These are phyloP conservation scores for Penicillium sp. DNA, from an alignment of 2,329 filamentous ascomycete genomes.

Conservation along the genomic window DNA sequence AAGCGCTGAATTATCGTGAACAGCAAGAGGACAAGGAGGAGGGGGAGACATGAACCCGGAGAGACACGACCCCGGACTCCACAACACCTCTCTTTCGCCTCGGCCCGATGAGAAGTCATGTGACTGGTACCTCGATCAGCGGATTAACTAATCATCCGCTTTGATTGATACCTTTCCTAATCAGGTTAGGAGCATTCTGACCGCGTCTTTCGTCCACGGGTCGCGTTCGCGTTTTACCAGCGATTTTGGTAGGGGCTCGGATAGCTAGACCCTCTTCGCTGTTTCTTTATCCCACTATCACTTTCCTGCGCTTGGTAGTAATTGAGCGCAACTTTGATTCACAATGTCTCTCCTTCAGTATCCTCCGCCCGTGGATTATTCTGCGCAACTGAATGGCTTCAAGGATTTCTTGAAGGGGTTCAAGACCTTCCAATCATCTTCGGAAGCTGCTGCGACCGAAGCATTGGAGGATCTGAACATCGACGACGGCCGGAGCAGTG, in stretches of 20 bases:
- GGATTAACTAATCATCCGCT: constrained; percentile 5
- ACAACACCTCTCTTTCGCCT: constrained; percentile 30
- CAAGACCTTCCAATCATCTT: constrained; percentile 69
- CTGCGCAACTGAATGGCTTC: constrained; percentile 75
- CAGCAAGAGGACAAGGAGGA: constrained; percentile 13
- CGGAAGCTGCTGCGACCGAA: constrained; percentile 68
- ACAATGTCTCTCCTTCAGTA: constrained; percentile 83
- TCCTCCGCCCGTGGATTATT: constrained; percentile 79
- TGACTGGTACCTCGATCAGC: constrained; percentile 5
- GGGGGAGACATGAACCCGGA: constrained; percentile 13
- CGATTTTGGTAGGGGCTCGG: constrained; percentile 15
- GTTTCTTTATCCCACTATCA: constrained; percentile 20
- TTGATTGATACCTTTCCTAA: constrained; percentile 5
- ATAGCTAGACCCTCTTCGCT: constrained; percentile 15
- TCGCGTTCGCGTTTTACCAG: constrained; percentile 11
- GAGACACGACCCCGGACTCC: constrained; percentile 23
- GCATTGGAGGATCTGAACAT: constrained; percentile 83
- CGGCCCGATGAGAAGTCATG: constrained; percentile 25
- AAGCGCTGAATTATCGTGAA: constrained; percentile 20
- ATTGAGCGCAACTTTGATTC: constrained; percentile 28
- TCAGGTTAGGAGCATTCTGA: constrained; percentile 7
- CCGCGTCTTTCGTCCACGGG: constrained; percentile 13
- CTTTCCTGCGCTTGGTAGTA: constrained; percentile 20
- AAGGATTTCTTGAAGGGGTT: constrained; percentile 84
- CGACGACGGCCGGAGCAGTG: constrained; percentile 79